Evolutionary conservation across 1,139 yeast species (phyloP), one percentile per base, ranked within the genome.

Genomic region (Candida tropicalis): DNA sequence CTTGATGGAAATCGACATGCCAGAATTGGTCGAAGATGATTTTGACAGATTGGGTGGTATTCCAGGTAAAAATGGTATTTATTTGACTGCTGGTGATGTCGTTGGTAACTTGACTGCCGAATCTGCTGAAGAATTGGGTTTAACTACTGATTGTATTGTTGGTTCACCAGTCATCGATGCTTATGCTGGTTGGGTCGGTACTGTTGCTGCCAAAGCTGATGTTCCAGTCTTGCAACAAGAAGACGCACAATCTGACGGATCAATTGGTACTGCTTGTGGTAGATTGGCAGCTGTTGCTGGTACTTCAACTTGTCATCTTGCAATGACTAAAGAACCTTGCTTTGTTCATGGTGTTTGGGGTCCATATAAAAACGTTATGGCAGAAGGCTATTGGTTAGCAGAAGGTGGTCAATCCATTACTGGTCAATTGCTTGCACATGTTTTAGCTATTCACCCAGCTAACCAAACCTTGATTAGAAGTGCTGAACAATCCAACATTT

Each of bases 281-380:
- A 79, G 98, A 56, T 73, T 93, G 54, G 98, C 99, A 12, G 97
- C 97, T 1, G 97, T 93, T 22, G 99, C 99, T 0, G 99, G 99
- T 48, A 93, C 99, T 5, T 90, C 97, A 1, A 93, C 99, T 2
- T 93, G 99, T 63, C 99, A 93, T 64, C 81, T 93, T 56, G 91
- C 90, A 47, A 77, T 91, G 78, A 86, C 96, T 27, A 77, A 81
- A 50, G 85, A 87, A 25, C 87, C 97, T 0, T 81, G 89, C 39
- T 91, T 93, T 62, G 98, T 93, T 11, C 82, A 89, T 39, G 99
- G 99, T 45, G 97, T 93, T 26, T 93, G 99, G 99, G 99, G 99
- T 16, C 99, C 99, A 3, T 93, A 93, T 67, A 79, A 90, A 57
- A 96, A 91, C 62, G 96, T 88, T 9, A 76, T 93, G 73, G 87